phyloP scores from a whole-genome alignment of 2,329 filamentous ascomycete genomes.

The Diplocarpon mali region DNA sequence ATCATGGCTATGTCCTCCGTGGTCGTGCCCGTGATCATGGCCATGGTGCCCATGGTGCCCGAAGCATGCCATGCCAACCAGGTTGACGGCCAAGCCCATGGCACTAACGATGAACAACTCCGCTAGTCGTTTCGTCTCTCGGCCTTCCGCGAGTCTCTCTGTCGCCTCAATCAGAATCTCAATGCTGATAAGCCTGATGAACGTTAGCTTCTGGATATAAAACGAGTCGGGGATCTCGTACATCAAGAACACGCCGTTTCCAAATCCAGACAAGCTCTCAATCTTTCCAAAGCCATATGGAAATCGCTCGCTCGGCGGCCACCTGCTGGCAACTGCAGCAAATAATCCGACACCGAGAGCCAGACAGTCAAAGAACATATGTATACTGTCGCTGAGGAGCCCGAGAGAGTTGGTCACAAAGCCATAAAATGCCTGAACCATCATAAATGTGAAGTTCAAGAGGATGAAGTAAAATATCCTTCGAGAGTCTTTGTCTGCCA shows the following conservation, averaged over 20 bases:
- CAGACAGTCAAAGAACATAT: conserved; percentile 98
- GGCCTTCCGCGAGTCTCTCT: conserved; percentile 74
- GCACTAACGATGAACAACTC: conserved; percentile 86
- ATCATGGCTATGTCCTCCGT: conserved; percentile 22
- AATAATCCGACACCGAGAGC: conserved; percentile 83
- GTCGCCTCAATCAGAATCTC: conserved; percentile 95
- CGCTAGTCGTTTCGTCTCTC: conserved; percentile 69
- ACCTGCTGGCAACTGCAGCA: conserved; percentile 91
- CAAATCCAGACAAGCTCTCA: conserved; percentile 90
- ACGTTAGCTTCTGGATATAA: conserved; percentile 11
- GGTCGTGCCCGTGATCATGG: conserved; percentile 31
- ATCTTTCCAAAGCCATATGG: conserved; percentile 96
- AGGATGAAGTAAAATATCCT: conserved; percentile 97
- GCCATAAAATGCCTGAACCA: conserved; percentile 87
- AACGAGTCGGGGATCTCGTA: conserved; percentile 32
- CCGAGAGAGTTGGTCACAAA: conserved; percentile 88
- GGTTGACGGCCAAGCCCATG: conserved; percentile 77
- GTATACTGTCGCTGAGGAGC: conserved; percentile 92
- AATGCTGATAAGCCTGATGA: conserved; percentile 71
- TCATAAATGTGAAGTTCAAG: conserved; percentile 91
- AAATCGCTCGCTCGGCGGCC: conserved; percentile 80
- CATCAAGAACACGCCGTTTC: conserved; percentile 91
- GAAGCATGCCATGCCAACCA: conserved; percentile 61
- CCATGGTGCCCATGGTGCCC: conserved; percentile 37
- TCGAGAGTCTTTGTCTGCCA: conserved; percentile 84